phyloP scores from a whole-genome alignment of 805 yeast species.

The Myxozyma kluyveri region DNA sequence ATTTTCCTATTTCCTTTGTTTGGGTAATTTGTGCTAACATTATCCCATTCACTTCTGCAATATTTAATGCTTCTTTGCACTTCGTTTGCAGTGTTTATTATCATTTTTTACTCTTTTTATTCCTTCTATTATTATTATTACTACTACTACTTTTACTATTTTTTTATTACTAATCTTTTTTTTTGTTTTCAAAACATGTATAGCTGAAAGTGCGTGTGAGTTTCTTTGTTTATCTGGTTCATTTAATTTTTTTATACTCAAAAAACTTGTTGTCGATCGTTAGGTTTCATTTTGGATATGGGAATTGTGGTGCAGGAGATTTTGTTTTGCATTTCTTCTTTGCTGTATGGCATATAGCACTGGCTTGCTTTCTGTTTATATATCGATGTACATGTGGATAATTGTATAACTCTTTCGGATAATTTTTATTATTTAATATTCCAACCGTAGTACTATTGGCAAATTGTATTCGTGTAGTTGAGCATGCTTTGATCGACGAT shows the following conservation, averaged over 20 bases:
- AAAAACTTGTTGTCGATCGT: too few relatives aligned
- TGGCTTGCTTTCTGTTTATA: not conserved
- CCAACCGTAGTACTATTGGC: too few relatives aligned
- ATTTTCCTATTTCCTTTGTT: conserved; percentile 1
- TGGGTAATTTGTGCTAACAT: not conserved
- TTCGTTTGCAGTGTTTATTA: conserved; percentile 7
- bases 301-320: too few relatives aligned
- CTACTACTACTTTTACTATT: not conserved
- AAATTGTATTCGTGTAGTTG: too few relatives aligned
- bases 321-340: too few relatives aligned
- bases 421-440: too few relatives aligned
- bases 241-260: too few relatives aligned
- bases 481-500: too few relatives aligned
- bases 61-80: too few relatives aligned
- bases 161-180: not conserved
- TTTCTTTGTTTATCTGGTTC: not conserved
- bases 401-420: not conserved
- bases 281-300: too few relatives aligned
- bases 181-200: not conserved
- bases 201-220: not conserved
- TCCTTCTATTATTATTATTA: conserved; percentile 6
- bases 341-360: too few relatives aligned
- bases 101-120: not conserved
- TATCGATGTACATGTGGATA: not conserved
- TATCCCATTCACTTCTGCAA: too few relatives aligned